A percentile compares a stretch with the other conserved stretches of the same genome.
Evolutionary conservation across 2,329 filamentous ascomycete species (phyloP).

Genomic region (Penicillium frequentans): DNA sequence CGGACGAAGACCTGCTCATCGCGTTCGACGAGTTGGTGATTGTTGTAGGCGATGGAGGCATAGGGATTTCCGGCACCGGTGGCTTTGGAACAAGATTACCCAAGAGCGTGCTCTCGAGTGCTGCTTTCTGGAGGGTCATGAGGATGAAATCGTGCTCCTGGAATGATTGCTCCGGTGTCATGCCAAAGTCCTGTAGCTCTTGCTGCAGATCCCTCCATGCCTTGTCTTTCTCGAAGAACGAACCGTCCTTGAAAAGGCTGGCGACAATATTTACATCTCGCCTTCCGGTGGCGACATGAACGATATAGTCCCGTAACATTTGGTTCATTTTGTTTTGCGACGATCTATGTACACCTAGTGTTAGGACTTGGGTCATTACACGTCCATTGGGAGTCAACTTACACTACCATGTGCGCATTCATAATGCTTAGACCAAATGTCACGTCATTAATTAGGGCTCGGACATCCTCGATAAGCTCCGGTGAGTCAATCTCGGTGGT

Average conservation of each 20-base stretch:
- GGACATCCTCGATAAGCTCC: constrained; percentile 11
- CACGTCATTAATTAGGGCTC: constrained; percentile 12
- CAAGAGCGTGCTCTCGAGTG: constrained; percentile 4
- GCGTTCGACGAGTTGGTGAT: background rate
- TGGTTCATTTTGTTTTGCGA: constrained; percentile 12
- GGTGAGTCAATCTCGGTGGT: background rate
- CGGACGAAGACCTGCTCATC: background rate
- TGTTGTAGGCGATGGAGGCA: background rate
- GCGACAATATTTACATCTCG: constrained; percentile 1
- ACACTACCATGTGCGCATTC: constrained; percentile 21
- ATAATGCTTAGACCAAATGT: constrained; percentile 14
- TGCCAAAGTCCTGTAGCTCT: constrained; percentile 10
- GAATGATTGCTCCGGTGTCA: constrained; percentile 7
- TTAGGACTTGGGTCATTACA: background rate
- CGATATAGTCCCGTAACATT: constrained; percentile 6
- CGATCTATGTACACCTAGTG: constrained; percentile 3
- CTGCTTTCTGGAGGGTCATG: constrained; percentile 9
- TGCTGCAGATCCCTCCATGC: constrained; percentile 12
- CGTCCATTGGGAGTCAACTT: background rate
- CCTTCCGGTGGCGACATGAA: constrained; percentile 8
- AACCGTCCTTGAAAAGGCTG: constrained; percentile 1
- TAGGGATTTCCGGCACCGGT: background rate
- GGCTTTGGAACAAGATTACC: background rate
- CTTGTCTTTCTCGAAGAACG: background rate
- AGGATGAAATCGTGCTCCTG: constrained; percentile 13